These are phyloP conservation scores for Phytophthora cajani DNA, from an alignment of 352 stramenopile genomes.

Conservation along the genomic window DNA sequence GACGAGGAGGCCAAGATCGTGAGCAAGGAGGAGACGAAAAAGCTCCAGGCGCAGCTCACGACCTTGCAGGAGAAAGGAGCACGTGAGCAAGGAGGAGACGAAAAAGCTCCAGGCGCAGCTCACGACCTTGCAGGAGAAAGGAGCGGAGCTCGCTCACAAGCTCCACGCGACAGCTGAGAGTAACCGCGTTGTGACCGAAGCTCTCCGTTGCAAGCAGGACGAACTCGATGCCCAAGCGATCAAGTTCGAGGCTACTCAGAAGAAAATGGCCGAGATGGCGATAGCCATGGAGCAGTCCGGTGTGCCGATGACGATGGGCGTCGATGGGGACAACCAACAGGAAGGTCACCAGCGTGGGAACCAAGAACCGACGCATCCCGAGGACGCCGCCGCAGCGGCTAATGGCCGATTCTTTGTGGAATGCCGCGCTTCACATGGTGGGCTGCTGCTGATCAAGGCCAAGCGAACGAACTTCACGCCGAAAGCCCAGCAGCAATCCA, in stretches of 20 bases:
- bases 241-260: slow-evolving; percentile 80
- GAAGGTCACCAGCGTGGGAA: slow-evolving; percentile 33
- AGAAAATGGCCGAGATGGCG: slow-evolving; percentile 71
- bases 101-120: slow-evolving; percentile 96
- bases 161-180: slow-evolving; percentile 91
- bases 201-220: slow-evolving; percentile 88
- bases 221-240: slow-evolving; percentile 89
- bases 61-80: slow-evolving; percentile 88
- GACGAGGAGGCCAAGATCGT: slow-evolving; percentile 95
- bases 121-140: slow-evolving; percentile 87
- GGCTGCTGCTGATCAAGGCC: slow-evolving; percentile 91
- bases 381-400: slow-evolving; percentile 64
- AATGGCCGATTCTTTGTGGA: slow-evolving; percentile 91
- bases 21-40: slow-evolving; percentile 94
- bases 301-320: slow-evolving; percentile 28
- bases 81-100: slow-evolving; percentile 91
- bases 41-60: slow-evolving; percentile 92
- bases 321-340: slow-evolving; percentile 31
- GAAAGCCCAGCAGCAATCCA: slow-evolving; percentile 55
- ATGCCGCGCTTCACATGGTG: slow-evolving; percentile 78
- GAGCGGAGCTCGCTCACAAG: slow-evolving; percentile 90
- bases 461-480: slow-evolving; percentile 86
- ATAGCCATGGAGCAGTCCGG: slow-evolving; percentile 67
- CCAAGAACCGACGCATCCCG: slow-evolving; percentile 47
- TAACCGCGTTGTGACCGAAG: slow-evolving; percentile 93